Evolutionary conservation across 2,329 filamentous ascomycete species (phyloP).

Genomic region (Colletotrichum sp.): DNA sequence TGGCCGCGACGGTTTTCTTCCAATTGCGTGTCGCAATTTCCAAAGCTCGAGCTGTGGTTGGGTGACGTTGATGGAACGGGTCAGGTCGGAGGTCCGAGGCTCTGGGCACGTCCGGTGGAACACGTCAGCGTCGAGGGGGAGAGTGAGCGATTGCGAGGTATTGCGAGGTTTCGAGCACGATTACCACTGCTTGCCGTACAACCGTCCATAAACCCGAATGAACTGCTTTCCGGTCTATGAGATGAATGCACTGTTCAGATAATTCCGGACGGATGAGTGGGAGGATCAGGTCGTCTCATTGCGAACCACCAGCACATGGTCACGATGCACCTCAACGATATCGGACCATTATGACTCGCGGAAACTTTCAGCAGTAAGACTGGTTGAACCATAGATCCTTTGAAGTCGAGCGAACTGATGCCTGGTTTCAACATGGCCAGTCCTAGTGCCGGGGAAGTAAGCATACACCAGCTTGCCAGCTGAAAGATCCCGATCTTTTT

Average conservation of each 20-base stretch:
- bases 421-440: background rate
- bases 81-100: conserved; percentile 1
- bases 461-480: background rate
- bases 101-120: background rate
- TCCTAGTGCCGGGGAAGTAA: background rate
- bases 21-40: background rate
- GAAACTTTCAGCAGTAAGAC: background rate
- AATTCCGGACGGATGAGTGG: background rate
- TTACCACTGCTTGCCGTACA: background rate
- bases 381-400: background rate
- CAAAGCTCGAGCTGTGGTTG: background rate
- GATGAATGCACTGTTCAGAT: background rate
- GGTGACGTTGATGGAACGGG: background rate
- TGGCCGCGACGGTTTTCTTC: background rate
- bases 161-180: background rate
- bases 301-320: background rate
- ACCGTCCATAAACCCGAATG: background rate
- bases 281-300: background rate
- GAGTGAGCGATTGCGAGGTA: background rate
- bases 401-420: background rate
- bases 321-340: background rate
- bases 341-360: background rate
- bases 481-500: background rate
- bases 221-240: background rate
- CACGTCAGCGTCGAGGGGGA: background rate